Evolutionary conservation across 2,329 filamentous ascomycete genomes (phyloP).

Genomic region (Fusarium redolens): DNA sequence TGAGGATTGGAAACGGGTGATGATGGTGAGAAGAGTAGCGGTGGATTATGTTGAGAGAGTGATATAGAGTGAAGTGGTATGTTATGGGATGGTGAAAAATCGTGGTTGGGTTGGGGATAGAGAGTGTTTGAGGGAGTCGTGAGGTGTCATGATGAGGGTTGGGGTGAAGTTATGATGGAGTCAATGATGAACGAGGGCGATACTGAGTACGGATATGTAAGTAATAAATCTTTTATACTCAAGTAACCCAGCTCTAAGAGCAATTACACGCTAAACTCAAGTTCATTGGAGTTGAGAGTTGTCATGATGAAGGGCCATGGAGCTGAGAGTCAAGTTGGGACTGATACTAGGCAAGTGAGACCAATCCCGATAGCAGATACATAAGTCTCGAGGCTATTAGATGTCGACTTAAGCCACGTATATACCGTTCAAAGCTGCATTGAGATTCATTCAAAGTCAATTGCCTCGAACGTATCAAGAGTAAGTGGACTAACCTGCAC

Average conservation of each 20-base stretch:
- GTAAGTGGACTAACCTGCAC: too few species aligned
- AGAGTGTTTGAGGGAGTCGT: background rate
- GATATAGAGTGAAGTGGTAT: background rate
- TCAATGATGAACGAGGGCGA: background rate
- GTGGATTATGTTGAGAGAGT: background rate
- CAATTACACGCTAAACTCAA: accelerated
- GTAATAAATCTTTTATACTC: background rate
- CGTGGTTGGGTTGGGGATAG: background rate
- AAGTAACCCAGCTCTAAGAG: accelerated
- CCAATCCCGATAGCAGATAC: background rate
- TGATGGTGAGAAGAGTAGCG: constrained; percentile 2
- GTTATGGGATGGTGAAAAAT: background rate
- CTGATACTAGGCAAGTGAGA: background rate
- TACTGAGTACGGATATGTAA: background rate
- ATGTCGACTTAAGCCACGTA: background rate
- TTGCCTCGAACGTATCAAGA: too few species aligned
- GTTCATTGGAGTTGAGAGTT: background rate
- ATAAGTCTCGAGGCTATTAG: background rate
- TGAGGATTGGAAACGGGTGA: constrained; percentile 17
- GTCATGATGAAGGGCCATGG: background rate
- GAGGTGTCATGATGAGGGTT: too few species aligned
- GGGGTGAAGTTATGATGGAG: background rate
- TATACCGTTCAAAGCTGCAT: too few species aligned
- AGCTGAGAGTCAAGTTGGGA: background rate
- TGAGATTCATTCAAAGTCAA: too few species aligned